Percentiles rank a stretch among this genome's conserved stretches.
phyloP scores from a whole-genome alignment of 441 rosid genomes.

The Biscutella laevigata region DNA sequence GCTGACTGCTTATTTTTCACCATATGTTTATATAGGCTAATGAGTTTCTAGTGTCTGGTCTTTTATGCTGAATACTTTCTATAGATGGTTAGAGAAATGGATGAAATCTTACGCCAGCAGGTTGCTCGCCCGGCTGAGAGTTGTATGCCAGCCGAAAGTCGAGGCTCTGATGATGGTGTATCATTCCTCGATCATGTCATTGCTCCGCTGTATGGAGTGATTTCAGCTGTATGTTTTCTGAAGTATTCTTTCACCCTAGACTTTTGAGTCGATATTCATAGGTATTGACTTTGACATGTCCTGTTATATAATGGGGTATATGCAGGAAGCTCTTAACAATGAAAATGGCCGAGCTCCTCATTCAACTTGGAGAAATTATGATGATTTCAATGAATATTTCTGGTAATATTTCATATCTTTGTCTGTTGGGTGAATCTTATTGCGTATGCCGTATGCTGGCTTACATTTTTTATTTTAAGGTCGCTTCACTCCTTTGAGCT shows the following conservation, averaged over 20 bases:
- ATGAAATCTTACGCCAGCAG: constrained; percentile 62
- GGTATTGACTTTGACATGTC: too few species aligned
- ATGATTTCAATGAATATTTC: constrained; percentile 90
- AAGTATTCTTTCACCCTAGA: constrained; percentile 3
- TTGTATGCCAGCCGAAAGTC: constrained; percentile 63
- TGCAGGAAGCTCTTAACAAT: constrained; percentile 88
- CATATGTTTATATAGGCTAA: constrained; percentile 1
- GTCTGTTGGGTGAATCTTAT: not conserved
- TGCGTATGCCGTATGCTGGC: constrained; percentile 17
- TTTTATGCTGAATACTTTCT: constrained; percentile 2
- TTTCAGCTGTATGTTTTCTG: constrained; percentile 68
- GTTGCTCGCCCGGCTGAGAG: constrained; percentile 76
- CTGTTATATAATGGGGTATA: not conserved
- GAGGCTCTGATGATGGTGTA: constrained; percentile 45
- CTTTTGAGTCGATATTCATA: too few species aligned
- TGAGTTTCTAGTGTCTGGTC: not conserved
- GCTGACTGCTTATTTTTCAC: constrained; percentile 13
- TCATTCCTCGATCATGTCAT: constrained; percentile 81
- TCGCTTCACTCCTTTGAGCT: constrained; percentile 87
- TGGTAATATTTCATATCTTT: constrained; percentile 42
- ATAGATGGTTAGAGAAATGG: constrained; percentile 97
- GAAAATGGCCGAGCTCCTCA: constrained; percentile 88
- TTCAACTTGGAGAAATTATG: constrained; percentile 96
- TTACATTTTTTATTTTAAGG: constrained; percentile 41
- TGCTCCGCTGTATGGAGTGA: constrained; percentile 68